Evolutionary conservation across 768 basidiomycete species (phyloP), one percentile per base, ranked within the genome.

Genomic region (Podaxis mareebaensis): DNA sequence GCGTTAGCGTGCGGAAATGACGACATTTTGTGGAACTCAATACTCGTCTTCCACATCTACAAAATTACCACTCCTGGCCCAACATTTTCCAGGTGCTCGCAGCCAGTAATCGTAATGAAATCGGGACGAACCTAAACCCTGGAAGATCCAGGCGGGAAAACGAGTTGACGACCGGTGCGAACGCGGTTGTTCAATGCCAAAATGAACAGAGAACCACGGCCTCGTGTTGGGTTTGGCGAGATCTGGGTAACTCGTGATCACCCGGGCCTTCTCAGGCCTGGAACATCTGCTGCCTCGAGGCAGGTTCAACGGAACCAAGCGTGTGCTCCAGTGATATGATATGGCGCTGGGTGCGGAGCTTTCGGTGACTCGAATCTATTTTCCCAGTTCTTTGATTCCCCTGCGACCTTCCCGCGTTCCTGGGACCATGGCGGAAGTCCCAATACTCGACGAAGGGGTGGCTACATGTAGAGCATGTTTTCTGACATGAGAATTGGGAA

Each of bases 191-290:
- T 38, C 13, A 12, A 56, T 56, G 38, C 12, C 22, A 24, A 8
- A 53, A 52, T 20, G 36, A n/a, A 30, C n/a, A 22, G 42, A 53
- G 26, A 36, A 39, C 39, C 42, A 13, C 36, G 39, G 59, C 59
- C 59, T 60, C 59, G 49, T 60, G 59, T 52, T 53, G 28, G 22
- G 17, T 24, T 51, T 53, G 48, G 38, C 59, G 38, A 42, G 59
- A 60, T 60, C 38, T 26, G 15, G 13, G 36, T 30, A 60, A 60
- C 59, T 28, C 59, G 59, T 60, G 59, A 60, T 39, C 51, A 60
- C 17, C 30, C 51, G 40, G 59, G 59, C 49, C 28, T 53, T 60
- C 59, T 60, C 48, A 38, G 40, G 49, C 59, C 22, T 52, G 48
- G 20, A 52, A 40, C 38, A 39, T 17, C 38, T 36, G 10, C 42